A percentile compares a stretch with the other conserved stretches of the same genome.
Evolutionary conservation across 202 grass and related monocot species (phyloP).

Genomic region (Eragrostis tef): DNA sequence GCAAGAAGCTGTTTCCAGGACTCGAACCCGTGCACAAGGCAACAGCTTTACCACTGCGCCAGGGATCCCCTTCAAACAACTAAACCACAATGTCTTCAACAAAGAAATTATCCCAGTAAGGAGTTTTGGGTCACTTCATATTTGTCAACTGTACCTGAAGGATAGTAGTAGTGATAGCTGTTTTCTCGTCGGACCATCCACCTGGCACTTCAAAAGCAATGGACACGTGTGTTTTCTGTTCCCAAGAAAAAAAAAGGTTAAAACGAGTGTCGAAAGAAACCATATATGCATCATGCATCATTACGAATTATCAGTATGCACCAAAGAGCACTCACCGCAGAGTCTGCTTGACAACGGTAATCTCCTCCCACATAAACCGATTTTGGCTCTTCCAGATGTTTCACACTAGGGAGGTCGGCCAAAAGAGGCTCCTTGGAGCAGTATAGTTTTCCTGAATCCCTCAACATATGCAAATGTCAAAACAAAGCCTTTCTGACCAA

Average conservation of each 20-base stretch:
- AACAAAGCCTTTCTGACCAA: conserved; percentile 11
- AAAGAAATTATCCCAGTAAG: conserved; percentile 7
- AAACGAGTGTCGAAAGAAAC: not conserved
- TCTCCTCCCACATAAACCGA: conserved; percentile 71
- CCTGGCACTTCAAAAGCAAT: conserved; percentile 77
- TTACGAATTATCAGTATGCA: conserved; percentile 1
- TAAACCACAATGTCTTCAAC: not conserved
- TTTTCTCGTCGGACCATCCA: conserved; percentile 72
- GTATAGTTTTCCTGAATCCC: conserved; percentile 66
- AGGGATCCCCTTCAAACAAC: not conserved
- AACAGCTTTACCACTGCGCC: too few relatives aligned
- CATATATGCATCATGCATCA: conserved; percentile 22
- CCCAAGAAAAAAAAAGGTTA: conserved; percentile 4
- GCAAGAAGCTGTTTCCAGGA: too few relatives aligned
- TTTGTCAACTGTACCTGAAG: conserved; percentile 62
- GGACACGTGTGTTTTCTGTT: conserved; percentile 66
- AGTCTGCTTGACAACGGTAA: conserved; percentile 66
- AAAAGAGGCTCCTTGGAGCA: conserved; percentile 63
- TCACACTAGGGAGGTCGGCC: conserved; percentile 58
- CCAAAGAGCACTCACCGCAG: conserved; percentile 50
- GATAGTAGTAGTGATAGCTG: conserved; percentile 54
- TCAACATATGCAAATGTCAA: conserved; percentile 41
- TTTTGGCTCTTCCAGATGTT: conserved; percentile 54
- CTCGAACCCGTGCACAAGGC: too few relatives aligned
- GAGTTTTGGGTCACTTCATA: conserved; percentile 10